Percentiles rank a stretch among this genome's conserved stretches.
Evolutionary conservation across 768 basidiomycete species (phyloP).

Genomic region (Hebeloma cylindrosporum): DNA sequence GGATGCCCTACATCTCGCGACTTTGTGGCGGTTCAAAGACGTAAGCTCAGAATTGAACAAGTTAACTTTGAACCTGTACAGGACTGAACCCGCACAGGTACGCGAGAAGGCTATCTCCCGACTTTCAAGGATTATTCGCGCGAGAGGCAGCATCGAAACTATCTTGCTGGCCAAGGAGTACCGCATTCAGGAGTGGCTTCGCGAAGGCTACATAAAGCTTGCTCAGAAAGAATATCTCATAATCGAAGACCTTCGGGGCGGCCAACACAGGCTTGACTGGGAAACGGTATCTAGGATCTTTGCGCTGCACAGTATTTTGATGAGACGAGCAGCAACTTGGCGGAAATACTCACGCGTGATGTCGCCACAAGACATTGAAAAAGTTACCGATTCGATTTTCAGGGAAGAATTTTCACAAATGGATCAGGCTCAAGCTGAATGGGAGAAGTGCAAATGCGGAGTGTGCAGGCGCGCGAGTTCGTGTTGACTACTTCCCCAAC

Average conservation of each 20-base stretch:
- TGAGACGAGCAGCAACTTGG: background rate
- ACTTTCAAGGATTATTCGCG: background rate
- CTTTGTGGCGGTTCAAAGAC: constrained; percentile 4
- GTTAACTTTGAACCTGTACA: no score
- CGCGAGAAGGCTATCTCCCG: no score
- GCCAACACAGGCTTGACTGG: no score
- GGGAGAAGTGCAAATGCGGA: no score
- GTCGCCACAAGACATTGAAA: background rate
- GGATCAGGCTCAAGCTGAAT: background rate
- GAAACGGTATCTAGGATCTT: background rate
- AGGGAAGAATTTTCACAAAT: background rate
- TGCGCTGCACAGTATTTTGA: background rate
- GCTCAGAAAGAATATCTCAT: background rate
- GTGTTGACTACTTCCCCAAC: no score
- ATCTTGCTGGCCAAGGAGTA: constrained; percentile 7
- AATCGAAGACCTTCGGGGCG: background rate
- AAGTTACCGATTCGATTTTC: background rate
- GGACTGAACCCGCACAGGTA: no score
- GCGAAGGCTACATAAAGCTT: background rate
- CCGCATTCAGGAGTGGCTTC: constrained; percentile 2
- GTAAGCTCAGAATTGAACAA: no score
- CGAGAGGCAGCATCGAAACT: background rate
- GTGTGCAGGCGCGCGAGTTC: no score
- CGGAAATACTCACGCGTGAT: background rate
- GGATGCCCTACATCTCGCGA: constrained; percentile 6